A percentile compares a stretch with the other conserved stretches of the same genome.
These are phyloP conservation scores for Melianthus villosus DNA, from an alignment of 441 rosid species.

Conservation along the genomic window DNA sequence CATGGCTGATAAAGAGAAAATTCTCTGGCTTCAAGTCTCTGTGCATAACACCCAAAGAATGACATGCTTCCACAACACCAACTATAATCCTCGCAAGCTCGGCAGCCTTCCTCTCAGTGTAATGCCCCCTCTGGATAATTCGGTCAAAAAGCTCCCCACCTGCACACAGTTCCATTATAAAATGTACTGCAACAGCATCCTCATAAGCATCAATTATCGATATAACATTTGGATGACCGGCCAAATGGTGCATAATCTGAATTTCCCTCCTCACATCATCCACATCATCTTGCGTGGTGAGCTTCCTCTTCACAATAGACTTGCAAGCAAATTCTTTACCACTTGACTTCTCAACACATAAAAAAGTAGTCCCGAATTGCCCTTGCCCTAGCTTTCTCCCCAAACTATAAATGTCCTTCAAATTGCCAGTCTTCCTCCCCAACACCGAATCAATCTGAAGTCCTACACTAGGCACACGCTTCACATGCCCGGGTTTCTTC, in stretches of 20 bases:
- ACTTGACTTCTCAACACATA: conserved; percentile 50
- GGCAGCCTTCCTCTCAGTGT: conserved; percentile 69
- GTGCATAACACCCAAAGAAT: conserved; percentile 91
- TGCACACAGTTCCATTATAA: conserved; percentile 83
- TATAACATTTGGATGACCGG: conserved; percentile 79
- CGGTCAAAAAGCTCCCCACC: conserved; percentile 95
- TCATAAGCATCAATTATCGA: conserved; percentile 70
- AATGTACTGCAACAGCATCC: conserved; percentile 75
- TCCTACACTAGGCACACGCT: conserved; percentile 47
- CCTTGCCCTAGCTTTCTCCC: conserved; percentile 94
- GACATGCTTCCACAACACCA: conserved; percentile 79
- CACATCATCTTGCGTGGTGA: conserved; percentile 53
- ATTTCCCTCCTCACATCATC: conserved; percentile 93
- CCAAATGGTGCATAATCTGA: conserved; percentile 90
- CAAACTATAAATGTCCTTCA: conserved; percentile 62
- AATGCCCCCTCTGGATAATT: conserved; percentile 81
- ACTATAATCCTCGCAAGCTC: conserved; percentile 67
- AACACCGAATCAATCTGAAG: conserved; percentile 58
- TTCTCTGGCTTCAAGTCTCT: conserved; percentile 94
- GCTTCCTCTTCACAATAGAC: conserved; percentile 69
- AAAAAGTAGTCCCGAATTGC: conserved; percentile 83
- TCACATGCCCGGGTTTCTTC: conserved; percentile 39
- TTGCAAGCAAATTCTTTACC: conserved; percentile 67
- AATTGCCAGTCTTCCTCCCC: conserved; percentile 64
- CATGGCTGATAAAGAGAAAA: conserved; percentile 53